A percentile compares a stretch with the other conserved stretches of the same genome.
Evolutionary conservation across 306 rosid genomes (phyloP).

Genomic region (Corylus americana): DNA sequence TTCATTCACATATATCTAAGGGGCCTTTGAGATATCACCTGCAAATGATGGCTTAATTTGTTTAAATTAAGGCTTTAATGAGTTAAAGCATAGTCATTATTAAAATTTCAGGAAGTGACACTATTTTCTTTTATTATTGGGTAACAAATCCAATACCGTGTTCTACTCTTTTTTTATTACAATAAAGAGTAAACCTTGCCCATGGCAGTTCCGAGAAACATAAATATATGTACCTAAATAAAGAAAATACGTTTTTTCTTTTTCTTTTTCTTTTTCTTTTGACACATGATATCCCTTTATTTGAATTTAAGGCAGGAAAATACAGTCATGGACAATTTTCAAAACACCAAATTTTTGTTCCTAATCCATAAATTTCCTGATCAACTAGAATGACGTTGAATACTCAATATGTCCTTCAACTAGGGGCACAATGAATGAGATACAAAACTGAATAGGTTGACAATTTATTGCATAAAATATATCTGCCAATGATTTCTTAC

Average conservation of each 20-base stretch:
- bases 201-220: background rate
- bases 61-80: too few species aligned
- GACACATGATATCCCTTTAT: background rate
- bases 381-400: background rate
- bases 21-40: too few species aligned
- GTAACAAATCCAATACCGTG: too few species aligned
- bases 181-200: background rate
- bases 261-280: background rate
- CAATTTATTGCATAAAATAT: background rate
- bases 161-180: too few species aligned
- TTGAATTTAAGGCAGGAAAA: background rate
- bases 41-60: too few species aligned
- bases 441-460: background rate
- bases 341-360: background rate
- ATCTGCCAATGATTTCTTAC: slow-evolving; percentile 21
- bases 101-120: too few species aligned
- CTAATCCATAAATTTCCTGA: background rate
- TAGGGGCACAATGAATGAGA: background rate
- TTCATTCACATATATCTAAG: too few species aligned
- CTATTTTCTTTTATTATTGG: too few species aligned
- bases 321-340: background rate
- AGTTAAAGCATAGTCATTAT: too few species aligned
- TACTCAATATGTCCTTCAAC: background rate
- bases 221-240: too few species aligned
- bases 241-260: background rate